These are phyloP conservation scores for Vitis amurensis DNA, from an alignment of 164 flowering plant species.

Conservation along the genomic window DNA sequence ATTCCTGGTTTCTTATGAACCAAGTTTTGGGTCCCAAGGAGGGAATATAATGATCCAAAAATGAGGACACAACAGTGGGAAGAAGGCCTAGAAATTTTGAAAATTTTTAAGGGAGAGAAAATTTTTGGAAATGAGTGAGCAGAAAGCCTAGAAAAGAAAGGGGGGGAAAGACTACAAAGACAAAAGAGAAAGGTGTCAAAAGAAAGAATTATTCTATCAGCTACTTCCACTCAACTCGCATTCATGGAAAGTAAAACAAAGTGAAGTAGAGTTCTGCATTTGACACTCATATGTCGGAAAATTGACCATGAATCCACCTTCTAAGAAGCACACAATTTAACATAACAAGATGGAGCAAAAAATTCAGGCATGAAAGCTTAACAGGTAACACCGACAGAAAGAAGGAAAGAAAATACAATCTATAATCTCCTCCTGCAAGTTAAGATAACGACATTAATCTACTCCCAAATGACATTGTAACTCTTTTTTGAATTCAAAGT, in stretches of 20 bases:
- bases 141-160: conserved; percentile 3
- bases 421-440: not conserved
- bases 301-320: conserved; percentile 3
- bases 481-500: not conserved
- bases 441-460: not conserved
- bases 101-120: not conserved
- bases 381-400: not conserved
- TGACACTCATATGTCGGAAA: not conserved
- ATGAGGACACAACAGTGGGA: not conserved
- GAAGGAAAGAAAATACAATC: not conserved
- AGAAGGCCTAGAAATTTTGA: not conserved
- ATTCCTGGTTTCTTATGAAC: conserved; percentile 11
- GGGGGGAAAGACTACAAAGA: not conserved
- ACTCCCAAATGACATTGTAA: not conserved
- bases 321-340: not conserved
- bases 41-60: not conserved
- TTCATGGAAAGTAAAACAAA: conserved; percentile 7
- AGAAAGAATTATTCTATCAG: conserved; percentile 1
- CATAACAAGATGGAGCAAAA: not conserved
- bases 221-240: conserved; percentile 9
- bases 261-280: conserved; percentile 1
- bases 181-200: not conserved
- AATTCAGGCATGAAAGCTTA: too few relatives aligned
- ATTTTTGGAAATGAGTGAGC: not conserved
- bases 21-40: conserved; percentile 3